phyloP scores from a whole-genome alignment of 108 stramenopile genomes.

The Nitzschia inconspicua region DNA sequence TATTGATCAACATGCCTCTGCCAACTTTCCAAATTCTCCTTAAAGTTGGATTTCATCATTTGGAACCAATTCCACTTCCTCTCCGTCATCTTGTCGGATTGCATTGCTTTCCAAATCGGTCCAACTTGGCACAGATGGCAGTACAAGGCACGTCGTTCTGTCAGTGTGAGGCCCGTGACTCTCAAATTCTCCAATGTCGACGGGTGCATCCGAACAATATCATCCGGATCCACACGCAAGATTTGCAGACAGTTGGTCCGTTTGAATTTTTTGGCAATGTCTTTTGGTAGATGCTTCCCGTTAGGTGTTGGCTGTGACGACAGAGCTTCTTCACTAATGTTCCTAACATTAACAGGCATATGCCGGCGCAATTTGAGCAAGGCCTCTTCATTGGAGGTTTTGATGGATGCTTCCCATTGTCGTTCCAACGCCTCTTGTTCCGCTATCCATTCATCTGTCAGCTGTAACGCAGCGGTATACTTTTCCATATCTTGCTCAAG shows the following conservation, averaged over 20 bases:
- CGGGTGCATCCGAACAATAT: conserved; percentile 30
- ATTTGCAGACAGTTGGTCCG: conserved; percentile 36
- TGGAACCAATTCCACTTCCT: conserved; percentile 35
- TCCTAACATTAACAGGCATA: conserved; percentile 38
- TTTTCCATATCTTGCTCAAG: conserved; percentile 39
- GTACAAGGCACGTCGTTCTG: conserved; percentile 44
- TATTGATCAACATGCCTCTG: conserved; percentile 23
- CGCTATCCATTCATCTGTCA: conserved; percentile 32
- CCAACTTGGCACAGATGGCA: conserved; percentile 22
- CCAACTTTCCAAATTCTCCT: conserved; percentile 13
- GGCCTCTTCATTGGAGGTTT: conserved; percentile 21
- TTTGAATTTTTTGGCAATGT: conserved; percentile 40
- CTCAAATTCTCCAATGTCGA: conserved; percentile 32
- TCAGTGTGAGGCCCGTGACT: conserved; percentile 40
- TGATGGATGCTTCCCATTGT: conserved; percentile 32
- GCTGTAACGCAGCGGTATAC: conserved; percentile 21
- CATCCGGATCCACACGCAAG: conserved; percentile 24
- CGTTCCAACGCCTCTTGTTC: conserved; percentile 27
- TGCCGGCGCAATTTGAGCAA: conserved; percentile 27
- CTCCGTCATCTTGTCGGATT: conserved; percentile 13
- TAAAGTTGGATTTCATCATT: conserved; percentile 34
- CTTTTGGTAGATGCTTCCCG: conserved; percentile 20
- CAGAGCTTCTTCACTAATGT: conserved; percentile 13
- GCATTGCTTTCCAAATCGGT: conserved; percentile 10
- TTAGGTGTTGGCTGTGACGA: conserved; percentile 17